These are phyloP conservation scores for Auricularia sp. DNA, from an alignment of 768 basidiomycete species.

Conservation along the genomic window DNA sequence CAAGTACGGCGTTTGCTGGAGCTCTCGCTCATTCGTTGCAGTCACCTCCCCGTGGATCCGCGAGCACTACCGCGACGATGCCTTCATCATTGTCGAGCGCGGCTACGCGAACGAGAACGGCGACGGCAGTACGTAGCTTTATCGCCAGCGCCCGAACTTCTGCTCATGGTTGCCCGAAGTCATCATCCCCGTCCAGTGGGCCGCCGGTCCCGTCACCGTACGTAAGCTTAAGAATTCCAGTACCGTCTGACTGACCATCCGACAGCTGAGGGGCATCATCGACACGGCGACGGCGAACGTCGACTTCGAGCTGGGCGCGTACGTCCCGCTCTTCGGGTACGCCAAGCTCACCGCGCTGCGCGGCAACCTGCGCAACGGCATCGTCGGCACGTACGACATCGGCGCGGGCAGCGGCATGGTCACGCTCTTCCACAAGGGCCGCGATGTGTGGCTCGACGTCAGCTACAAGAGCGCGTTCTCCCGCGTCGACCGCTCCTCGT, in stretches of 20 bases:
- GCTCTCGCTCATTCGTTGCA: neutral
- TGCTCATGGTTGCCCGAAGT: neutral
- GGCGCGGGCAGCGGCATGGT: neutral
- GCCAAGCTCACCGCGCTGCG: neutral
- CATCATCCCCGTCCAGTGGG: neutral
- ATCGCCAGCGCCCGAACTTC: neutral
- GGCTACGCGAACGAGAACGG: constrained; percentile 1
- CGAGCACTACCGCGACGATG: neutral
- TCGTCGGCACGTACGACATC: neutral
- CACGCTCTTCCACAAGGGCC: constrained; percentile 2
- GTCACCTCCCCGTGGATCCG: neutral
- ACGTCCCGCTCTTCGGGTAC: neutral
- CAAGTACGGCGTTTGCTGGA: neutral
- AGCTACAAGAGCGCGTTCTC: neutral
- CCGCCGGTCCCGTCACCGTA: neutral
- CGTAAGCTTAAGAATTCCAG: neutral
- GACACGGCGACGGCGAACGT: neutral
- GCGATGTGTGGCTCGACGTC: constrained; percentile 1
- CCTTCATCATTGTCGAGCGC: constrained; percentile 1
- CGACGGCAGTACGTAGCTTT: neutral
- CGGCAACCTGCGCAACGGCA: neutral
- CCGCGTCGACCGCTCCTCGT: constrained; percentile 1
- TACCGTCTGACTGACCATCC: neutral
- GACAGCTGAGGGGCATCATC: neutral
- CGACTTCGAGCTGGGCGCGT: neutral